phyloP scores from a whole-genome alignment of 805 yeast genomes.

The Gaillardinia entomophila region DNA sequence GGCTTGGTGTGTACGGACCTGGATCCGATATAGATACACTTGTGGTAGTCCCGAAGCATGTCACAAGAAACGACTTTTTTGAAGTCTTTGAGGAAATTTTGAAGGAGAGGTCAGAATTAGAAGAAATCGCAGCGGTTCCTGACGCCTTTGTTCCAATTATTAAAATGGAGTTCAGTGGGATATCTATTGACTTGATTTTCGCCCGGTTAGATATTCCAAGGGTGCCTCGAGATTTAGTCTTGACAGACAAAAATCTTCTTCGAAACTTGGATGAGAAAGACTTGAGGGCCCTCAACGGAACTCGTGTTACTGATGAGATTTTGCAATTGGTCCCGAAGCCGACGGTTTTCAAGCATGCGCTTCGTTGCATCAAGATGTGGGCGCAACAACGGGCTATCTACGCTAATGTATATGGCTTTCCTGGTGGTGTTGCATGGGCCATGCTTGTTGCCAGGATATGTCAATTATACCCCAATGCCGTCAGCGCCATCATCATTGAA shows the following conservation, averaged over 20 bases:
- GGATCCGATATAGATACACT: conserved; percentile 97
- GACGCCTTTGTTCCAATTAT: conserved; percentile 98
- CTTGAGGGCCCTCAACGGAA: conserved; percentile 85
- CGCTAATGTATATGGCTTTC: conserved; percentile 94
- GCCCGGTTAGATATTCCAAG: conserved; percentile 81
- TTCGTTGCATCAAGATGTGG: conserved; percentile 93
- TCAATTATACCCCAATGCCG: conserved; percentile 94
- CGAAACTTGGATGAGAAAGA: conserved; percentile 89
- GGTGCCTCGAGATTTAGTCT: conserved; percentile 67
- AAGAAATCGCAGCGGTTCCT: conserved; percentile 89
- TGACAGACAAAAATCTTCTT: conserved; percentile 79
- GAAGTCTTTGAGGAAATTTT: conserved; percentile 68
- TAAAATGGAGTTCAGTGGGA: conserved; percentile 80
- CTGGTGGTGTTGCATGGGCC: conserved; percentile 99
- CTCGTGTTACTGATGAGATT: conserved; percentile 95
- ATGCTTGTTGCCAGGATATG: conserved; percentile 98
- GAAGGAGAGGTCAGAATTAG: conserved; percentile 71
- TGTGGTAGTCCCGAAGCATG: conserved; percentile 96
- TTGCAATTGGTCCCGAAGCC: conserved; percentile 86
- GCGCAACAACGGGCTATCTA: conserved; percentile 93
- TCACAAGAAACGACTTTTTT: conserved; percentile 84
- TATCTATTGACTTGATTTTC: conserved; percentile 87
- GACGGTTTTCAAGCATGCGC: conserved; percentile 85
- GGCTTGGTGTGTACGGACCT: conserved; percentile 95
- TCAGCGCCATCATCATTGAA: conserved; percentile 83